Base-by-base conservation (phyloP, 257 asterid genomes). In the Solanum peruvianum region DNA sequence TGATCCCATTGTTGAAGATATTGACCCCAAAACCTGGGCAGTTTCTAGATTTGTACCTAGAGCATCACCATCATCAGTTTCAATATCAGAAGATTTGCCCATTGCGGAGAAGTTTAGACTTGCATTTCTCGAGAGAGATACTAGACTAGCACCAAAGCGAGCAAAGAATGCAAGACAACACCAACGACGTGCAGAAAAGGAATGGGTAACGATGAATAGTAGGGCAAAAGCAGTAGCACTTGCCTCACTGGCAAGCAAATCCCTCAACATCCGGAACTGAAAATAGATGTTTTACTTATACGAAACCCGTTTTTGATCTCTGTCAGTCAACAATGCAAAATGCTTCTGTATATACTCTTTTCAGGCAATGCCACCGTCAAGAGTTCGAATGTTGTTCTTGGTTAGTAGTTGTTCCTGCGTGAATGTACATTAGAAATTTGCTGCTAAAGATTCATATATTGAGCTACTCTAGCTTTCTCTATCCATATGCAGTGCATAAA, bases 121-220 rank as follows among this genome's bases (percentile, higher is more conserved):
- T 82, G 99, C 99, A 5, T 97, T 94, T 88, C 35, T 92, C 23
- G 99, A 95, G 88, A 95, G 99, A 88, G 99, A 97, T 84, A 94
- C 89, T 23, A 95, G 98, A 62, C 89, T 97, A 87, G 99, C 99
- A 9, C 98, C 99, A 69, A 97, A 97, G 91, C 93, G 99, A 47
- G 99, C 99, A 6, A 97, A 97, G 90, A 97, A 97, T 29, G 97
- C 96, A 7, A 92, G 99, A 92, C 99, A 97, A 86, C 97, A 89
- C 86, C 97, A 94, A 85, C 89, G 99, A 60, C 98, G 99, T 42
- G 97, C 99, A 21, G 96, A 92, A 89, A 95, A 92, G 93, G 96
- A 95, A 85, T 85, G 94, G 92, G 91, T 94, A 20, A 94, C 64
- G 91, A 91, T 62, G 90, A 93, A 92, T 90, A 37, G 92, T 16